Evolutionary conservation across 2,329 filamentous ascomycete genomes (phyloP).

Genomic region (Xylaria sp.): DNA sequence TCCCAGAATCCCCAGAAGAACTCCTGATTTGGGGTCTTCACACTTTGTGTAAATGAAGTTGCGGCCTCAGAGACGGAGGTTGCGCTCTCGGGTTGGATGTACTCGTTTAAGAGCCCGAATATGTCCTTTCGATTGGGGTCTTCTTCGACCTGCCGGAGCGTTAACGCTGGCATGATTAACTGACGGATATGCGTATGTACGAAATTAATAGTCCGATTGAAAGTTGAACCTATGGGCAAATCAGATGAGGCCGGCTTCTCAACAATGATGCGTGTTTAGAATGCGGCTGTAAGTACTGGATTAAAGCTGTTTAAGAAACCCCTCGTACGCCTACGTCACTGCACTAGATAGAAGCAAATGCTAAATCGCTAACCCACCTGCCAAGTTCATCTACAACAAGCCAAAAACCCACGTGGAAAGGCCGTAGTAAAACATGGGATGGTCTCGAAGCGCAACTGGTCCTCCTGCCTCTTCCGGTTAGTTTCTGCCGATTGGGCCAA

Average conservation of each 20-base stretch:
- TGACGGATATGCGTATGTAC: no score
- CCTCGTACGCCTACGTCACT: slow-evolving; percentile 9
- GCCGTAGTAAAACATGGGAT: not conserved
- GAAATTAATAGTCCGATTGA: not conserved
- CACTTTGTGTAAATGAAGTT: slow-evolving; percentile 34
- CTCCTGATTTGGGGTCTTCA: slow-evolving; percentile 35
- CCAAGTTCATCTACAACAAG: slow-evolving; percentile 7
- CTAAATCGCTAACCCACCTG: not conserved
- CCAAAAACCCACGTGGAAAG: slow-evolving; percentile 19
- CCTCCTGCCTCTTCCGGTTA: slow-evolving; percentile 31
- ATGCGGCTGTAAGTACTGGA: not conserved
- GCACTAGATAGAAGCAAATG: not conserved
- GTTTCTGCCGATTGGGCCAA: not conserved
- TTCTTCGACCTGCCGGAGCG: slow-evolving; percentile 25
- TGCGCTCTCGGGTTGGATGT: slow-evolving; percentile 33
- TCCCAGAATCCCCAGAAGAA: slow-evolving; percentile 46
- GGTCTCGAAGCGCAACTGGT: not conserved
- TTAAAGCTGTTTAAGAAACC: not conserved
- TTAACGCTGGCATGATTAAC: slow-evolving; percentile 25
- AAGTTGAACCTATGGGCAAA: not conserved
- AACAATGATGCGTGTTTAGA: not conserved
- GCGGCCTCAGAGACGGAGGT: slow-evolving; percentile 36
- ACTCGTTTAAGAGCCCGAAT: slow-evolving; percentile 43
- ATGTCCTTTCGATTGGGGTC: slow-evolving; percentile 28
- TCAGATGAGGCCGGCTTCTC: not conserved